Evolutionary conservation across 257 asterid species (phyloP), one percentile per base, ranked within the genome.

Genomic region (Fraxinus cuspidata): DNA sequence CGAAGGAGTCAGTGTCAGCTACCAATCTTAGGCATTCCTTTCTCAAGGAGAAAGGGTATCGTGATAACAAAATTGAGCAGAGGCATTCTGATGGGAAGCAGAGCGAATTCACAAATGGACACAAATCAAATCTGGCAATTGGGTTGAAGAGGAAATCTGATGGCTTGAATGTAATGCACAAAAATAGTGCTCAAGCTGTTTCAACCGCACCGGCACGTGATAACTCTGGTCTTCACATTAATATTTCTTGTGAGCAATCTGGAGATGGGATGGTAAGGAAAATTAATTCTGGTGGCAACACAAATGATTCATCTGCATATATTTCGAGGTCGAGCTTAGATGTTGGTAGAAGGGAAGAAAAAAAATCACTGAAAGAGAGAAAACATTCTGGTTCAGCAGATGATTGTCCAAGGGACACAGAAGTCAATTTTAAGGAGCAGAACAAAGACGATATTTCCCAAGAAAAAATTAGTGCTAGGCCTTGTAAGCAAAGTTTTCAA

Each of bases 51-150:
- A 87, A 84, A 72, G 72, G 81, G 64, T 81, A 84, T 40, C 70
- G 44, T 79, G 86, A 78, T 75, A 74, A 53, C 73, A 81, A 71
- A 72, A 84, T 72, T 65, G 85, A 83, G 74, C 82, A 77, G 75
- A 74, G 64, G 72, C 70, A 19, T 73, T 76, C 85, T 78, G 87
- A 80, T 75, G 79, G 70, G 74, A 75, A 75, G 65, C 86, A 74
- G 82, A 82, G 79, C 73, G 87, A 88, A 75, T 56, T 83, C 75
- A 77, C 80, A 83, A 91, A 91, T 81, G 97, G 90, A 74, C 86
- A 77, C 70, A 86, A 80, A 74, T 31, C 80, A 79, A 82, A 79
- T 84, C 80, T 76, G 77, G 74, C 79, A 66, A 49, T 70, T 11
- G 88, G 83, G 44, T 75, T 64, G 1, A 90, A 83, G 85, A 86